phyloP scores from a whole-genome alignment of 768 basidiomycete species.

The Hebeloma cylindrosporum region DNA sequence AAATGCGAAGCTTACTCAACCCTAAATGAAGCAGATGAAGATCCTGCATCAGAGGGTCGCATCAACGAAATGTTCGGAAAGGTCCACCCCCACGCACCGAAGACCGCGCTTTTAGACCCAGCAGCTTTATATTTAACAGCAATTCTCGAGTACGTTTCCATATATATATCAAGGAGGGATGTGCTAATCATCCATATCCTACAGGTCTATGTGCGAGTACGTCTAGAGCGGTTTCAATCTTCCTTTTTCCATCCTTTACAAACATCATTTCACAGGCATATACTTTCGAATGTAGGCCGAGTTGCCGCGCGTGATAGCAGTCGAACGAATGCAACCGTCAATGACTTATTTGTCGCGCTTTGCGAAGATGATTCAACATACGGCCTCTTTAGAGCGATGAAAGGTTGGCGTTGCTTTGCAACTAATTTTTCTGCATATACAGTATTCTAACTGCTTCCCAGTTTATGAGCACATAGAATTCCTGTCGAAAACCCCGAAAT shows the following conservation, averaged over 20 bases:
- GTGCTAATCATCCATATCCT: conserved; percentile 27
- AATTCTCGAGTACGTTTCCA: conserved; percentile 79
- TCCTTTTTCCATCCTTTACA: conserved; percentile 12
- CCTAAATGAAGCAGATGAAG: conserved; percentile 78
- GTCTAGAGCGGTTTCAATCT: conserved; percentile 29
- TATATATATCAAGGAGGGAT: conserved; percentile 18
- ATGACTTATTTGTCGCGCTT: conserved; percentile 84
- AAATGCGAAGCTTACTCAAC: conserved; percentile 91
- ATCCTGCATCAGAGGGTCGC: conserved; percentile 59
- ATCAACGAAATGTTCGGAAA: conserved; percentile 61
- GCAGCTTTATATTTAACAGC: conserved; percentile 90
- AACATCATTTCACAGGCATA: conserved; percentile 53
- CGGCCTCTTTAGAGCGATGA: conserved; percentile 81
- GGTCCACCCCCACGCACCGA: conserved; percentile 51
- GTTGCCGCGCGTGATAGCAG: conserved; percentile 87
- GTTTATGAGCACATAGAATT: conserved; percentile 80
- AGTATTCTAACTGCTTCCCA: conserved; percentile 30
- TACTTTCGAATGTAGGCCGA: conserved; percentile 78
- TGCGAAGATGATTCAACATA: conserved; percentile 91
- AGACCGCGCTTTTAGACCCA: conserved; percentile 63
- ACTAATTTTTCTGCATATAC: conserved; percentile 19
- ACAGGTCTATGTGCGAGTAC: conserved; percentile 86
- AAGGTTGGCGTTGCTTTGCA: conserved; percentile 52
- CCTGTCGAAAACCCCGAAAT: conserved; percentile 55
- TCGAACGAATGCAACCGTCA: conserved; percentile 67